Base-by-base conservation (phyloP, 805 yeast species). In the Schizosaccharomyces japonicus region DNA sequence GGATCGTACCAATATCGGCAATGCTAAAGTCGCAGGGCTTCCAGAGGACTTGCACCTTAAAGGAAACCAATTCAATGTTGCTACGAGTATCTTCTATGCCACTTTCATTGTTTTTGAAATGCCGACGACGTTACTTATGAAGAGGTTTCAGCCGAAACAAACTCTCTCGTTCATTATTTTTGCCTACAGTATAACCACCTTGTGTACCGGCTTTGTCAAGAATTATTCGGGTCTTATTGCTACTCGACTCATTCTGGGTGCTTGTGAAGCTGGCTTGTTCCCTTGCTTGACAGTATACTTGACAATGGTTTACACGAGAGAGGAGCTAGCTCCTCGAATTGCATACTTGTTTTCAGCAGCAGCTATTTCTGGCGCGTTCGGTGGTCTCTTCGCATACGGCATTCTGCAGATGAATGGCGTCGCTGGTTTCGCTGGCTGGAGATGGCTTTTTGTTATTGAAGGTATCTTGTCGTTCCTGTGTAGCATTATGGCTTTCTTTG, bases 11-110 rank as follows among this genome's bases (percentile, higher is more conserved):
- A 45, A 45, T 29, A 29, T 45, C 15, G 40, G 47, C 15, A 75
- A 76, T 54, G 84, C 83, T 1, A 77, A 75, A 54, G 74, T 74
- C 44, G 68, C 76, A n/a, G 78, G 80, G 21, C 66, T 78, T 72
- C 59, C 67, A 49, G 73, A 39, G 50, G 76, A 67, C 47, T 60
- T 77, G 33, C 63, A 66, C 3, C 68, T 79, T 68, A 55, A 64
- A 49, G 81, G 80, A 13, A 71, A 77, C 55, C 81, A 78, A 53
- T 65, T 76, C 65, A 66, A 66, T 19, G 60, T 68, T 47, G 60
- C 66, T 53, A 61, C 70, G 48, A 66, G 72, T 5, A 61, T 69
- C 33, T 63, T 71, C 42, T 71, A 69, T 50, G 68, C 69, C 40
- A 67, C 72, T 21, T 70, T 70, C 52, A 67, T 68, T 51, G 54